Evolutionary conservation across 345 rosid species (phyloP).

Genomic region (Ceriops zippeliana): DNA sequence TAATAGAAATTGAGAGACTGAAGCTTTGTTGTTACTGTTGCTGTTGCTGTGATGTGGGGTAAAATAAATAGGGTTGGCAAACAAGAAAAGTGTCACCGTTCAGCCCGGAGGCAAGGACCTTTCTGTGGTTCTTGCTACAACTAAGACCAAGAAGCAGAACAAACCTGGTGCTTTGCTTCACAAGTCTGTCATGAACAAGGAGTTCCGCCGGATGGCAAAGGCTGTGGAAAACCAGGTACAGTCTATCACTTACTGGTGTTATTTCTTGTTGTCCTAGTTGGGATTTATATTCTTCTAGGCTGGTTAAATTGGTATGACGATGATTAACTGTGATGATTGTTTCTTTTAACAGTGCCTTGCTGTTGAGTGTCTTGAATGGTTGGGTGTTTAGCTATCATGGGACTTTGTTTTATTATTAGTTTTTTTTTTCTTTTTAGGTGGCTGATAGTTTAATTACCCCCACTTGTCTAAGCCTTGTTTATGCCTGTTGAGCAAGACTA

Average conservation of each 20-base stretch:
- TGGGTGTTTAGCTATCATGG: background rate
- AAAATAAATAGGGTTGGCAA: constrained; percentile 17
- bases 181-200: constrained; percentile 21
- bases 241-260: background rate
- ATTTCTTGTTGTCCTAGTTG: background rate
- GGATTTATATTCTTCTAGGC: no score
- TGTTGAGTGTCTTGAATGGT: background rate
- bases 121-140: constrained; percentile 16
- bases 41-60: no score
- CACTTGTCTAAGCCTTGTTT: no score
- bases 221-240: constrained; percentile 23
- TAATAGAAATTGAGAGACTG: no score
- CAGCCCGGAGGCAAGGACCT: constrained; percentile 21
- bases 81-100: constrained; percentile 22
- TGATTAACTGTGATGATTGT: background rate
- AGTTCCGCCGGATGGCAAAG: constrained; percentile 22
- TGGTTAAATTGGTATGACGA: no score
- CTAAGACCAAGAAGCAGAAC: constrained; percentile 26
- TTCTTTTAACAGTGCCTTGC: background rate
- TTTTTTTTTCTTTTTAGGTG: no score
- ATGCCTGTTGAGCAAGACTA: no score
- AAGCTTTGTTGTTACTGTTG: no score
- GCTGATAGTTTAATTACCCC: no score
- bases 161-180: constrained; percentile 18
- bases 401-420: no score